Evolutionary conservation across 164 flowering plant genomes (phyloP).

Genomic region (Kalanchoe fedtschenkoi): DNA sequence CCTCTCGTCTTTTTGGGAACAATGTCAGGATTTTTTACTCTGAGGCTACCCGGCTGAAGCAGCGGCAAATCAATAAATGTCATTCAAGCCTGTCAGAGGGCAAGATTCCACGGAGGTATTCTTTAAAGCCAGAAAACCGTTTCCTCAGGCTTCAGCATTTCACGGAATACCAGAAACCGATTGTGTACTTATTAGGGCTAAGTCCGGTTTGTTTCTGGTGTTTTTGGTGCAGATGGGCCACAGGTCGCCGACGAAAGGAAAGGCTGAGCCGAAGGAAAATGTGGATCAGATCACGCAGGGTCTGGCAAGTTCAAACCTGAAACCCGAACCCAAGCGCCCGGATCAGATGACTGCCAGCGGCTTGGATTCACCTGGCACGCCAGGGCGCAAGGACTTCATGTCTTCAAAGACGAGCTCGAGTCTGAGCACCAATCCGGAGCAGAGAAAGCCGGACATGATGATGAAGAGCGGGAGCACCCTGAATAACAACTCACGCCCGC

Average conservation of each 20-base stretch:
- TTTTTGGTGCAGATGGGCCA: neutral
- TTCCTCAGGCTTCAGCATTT: too few species aligned
- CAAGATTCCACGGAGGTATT: neutral
- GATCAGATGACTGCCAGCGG: neutral
- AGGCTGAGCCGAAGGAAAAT: neutral
- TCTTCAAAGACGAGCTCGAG: neutral
- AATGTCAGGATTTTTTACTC: neutral
- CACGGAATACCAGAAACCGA: neutral
- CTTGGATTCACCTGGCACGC: neutral
- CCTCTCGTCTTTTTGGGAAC: too few species aligned
- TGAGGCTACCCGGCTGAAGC: neutral
- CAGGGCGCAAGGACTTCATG: neutral
- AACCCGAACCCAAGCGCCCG: neutral
- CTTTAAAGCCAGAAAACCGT: neutral
- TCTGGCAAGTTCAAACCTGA: neutral
- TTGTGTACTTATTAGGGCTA: neutral
- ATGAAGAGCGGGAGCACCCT: neutral
- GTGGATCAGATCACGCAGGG: neutral
- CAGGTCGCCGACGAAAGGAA: neutral
- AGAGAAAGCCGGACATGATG: neutral
- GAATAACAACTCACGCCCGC: conserved; percentile 1
- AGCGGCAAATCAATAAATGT: neutral
- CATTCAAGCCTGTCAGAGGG: neutral
- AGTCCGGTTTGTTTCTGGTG: neutral
- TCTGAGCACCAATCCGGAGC: neutral